Base-by-base conservation (phyloP, 371 early-diverging fungal genomes). In the Mucor ambiguus region DNA sequence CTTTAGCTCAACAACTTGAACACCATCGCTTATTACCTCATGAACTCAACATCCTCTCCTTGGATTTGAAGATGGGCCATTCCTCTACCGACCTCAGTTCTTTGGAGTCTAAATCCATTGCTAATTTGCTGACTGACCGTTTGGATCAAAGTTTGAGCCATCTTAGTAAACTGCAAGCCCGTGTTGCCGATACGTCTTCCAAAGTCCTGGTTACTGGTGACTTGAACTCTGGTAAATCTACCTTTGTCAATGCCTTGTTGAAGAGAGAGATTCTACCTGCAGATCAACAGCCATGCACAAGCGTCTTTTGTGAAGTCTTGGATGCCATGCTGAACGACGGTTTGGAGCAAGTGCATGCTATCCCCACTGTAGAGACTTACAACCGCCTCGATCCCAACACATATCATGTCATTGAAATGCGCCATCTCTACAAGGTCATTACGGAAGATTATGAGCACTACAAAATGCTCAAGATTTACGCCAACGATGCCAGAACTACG, bases 221-320 rank as follows among this genome's bases (percentile, higher is more conserved):
- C 75, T 77, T 99, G 67, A 99, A 99, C 68, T 93, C 97, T 11
- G 99, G 99, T 54, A 99, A 99, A 81, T 90, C 90, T 29, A 96
- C 98, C 1, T 92, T 99, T 68, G 95, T 99, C 60, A 99, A 99
- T 72, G 95, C 99, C n/a, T 75, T 99, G 48, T 76, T 99, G 62
- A 89, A 95, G 56, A 84, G 92, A 46, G 89, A 93, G 63, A 81
- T 99, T 6, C 82, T 97, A 33, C 98, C 97, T 4, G 87, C 88
- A 44, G 99, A 99, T 75, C 98, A 98, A 79, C 96, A 98, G 72
- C 99, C 99, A 4, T 96, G 96, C 84, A 99, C 98, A 3, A 92
- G 91, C 68, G 78, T 95, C 43, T 96, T 95, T 78, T 93, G 92
- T 69, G 99, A 99, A 74, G 97, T 98, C 0, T 77, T 97, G 58